Evolutionary conservation across 495 filamentous ascomycete genomes (phyloP), one percentile per base, ranked within the genome.

Genomic region (Neurospora sp.): DNA sequence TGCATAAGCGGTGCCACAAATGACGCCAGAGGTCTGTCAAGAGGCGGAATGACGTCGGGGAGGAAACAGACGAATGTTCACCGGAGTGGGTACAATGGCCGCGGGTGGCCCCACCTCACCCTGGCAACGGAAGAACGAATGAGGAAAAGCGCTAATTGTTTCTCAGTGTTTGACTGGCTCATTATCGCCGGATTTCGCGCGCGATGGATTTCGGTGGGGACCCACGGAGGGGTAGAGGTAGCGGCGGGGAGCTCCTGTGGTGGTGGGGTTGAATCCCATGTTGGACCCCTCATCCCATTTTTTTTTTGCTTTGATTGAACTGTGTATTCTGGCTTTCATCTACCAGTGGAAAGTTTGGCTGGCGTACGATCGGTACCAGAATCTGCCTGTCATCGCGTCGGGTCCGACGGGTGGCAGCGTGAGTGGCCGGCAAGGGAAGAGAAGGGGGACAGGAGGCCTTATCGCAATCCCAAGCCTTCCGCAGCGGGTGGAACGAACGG

Each of bases 41-140:
- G 31, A 73, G 18, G 73, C 74, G 70, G 73, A 72, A 76, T 76
- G 74, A 76, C 74, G 74, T 76, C 71, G 70, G 48, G 16, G 38
- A 31, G 53, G 53, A 72, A 73, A 68, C 42, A 72, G 74, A 74
- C 68, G 70, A 71, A 44, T 68, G 38, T 74, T 70, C 18, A 61
- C 68, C 69, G 69, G 53, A 59, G 53, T 65, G 53, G 53, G 27
- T 65, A 37, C 53, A 31, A 16, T 27, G 53, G 53, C 53, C 14
- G 35, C 27, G 53, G 53, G 14, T 35, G 35, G 27, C 27, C 14
- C 53, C 53, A 61, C 27, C 12, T 31, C 2, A 61, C 27, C 53
- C 27, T 61, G 53, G 53, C 22, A 18, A 61, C 53, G 53, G 27
- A 8, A 61, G 27, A 27, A 59, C 2, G 22, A 31, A 61, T 16